These are phyloP conservation scores for Kazachstania taianensis DNA, from an alignment of 805 yeast species.

Conservation along the genomic window DNA sequence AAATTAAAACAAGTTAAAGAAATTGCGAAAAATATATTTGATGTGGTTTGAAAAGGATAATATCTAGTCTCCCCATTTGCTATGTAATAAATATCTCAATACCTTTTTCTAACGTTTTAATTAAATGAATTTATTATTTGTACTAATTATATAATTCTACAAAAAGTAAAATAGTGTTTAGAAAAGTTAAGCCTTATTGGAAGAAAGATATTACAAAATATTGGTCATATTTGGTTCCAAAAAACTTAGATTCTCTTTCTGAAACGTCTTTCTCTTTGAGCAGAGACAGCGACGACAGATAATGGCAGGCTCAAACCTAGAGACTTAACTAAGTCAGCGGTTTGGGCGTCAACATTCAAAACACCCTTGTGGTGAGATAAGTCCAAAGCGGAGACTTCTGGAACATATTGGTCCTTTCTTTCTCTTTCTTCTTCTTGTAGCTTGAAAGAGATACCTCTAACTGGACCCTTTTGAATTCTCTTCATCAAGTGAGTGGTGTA, in stretches of 20 bases:
- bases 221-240: not conserved
- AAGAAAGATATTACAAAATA: not conserved
- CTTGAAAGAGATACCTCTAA: slow-evolving; percentile 99
- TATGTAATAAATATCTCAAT: no score
- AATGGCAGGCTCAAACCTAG: slow-evolving; percentile 87
- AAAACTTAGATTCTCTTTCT: slow-evolving; percentile 66
- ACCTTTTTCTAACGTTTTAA: not conserved
- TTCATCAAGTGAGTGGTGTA: slow-evolving; percentile 99
- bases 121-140: not conserved
- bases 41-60: slow-evolving; percentile 23
- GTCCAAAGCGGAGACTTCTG: slow-evolving; percentile 99
- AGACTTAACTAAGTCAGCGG: slow-evolving; percentile 87
- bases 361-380: slow-evolving; percentile 92
- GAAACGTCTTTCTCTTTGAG: slow-evolving; percentile 88
- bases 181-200: not conserved
- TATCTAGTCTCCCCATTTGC: no score
- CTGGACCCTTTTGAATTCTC: slow-evolving; percentile 99
- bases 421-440: slow-evolving; percentile 99
- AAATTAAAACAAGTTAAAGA: slow-evolving; percentile 31
- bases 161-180: not conserved
- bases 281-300: slow-evolving; percentile 75
- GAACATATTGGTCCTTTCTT: slow-evolving; percentile 99
- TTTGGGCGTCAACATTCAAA: slow-evolving; percentile 94
- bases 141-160: slow-evolving; percentile 10
- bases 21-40: slow-evolving; percentile 34